Percentiles rank a stretch among this genome's conserved stretches.
Evolutionary conservation across 257 asterid genomes (phyloP).

Genomic region (Linderniella brevidens): DNA sequence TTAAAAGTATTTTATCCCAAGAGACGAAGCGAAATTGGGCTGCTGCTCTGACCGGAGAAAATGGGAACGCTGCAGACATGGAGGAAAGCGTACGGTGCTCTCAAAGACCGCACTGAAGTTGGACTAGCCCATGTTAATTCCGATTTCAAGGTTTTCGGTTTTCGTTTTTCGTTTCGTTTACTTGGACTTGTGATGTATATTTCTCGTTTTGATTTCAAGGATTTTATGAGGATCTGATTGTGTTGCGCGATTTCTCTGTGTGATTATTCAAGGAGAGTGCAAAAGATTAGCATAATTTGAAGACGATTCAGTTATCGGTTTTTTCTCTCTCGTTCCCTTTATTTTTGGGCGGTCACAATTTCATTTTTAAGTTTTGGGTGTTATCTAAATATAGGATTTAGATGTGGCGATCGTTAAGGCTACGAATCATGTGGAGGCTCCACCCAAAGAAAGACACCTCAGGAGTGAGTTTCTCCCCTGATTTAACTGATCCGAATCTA

Average conservation of each 20-base stretch:
- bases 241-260: too few relatives aligned
- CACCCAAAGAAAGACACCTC: constrained; percentile 91
- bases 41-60: constrained; percentile 9
- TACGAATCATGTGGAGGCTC: constrained; percentile 95
- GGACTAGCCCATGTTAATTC: constrained; percentile 96
- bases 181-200: not conserved
- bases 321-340: not conserved
- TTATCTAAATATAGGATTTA: constrained; percentile 55
- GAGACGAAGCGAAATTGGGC: too few relatives aligned
- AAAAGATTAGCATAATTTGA: too few relatives aligned
- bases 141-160: constrained; percentile 69
- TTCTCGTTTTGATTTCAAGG: not conserved
- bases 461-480: constrained; percentile 44
- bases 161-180: not conserved
- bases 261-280: too few relatives aligned
- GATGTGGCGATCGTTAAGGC: constrained; percentile 99
- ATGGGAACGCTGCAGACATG: constrained; percentile 89
- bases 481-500: constrained; percentile 7
- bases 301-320: not conserved
- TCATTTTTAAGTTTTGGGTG: constrained; percentile 10
- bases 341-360: constrained; percentile 1
- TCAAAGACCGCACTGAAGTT: constrained; percentile 83
- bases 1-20: not conserved
- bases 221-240: too few relatives aligned
- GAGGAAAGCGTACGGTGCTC: constrained; percentile 87